phyloP scores from a whole-genome alignment of 2,329 filamentous ascomycete species.

The Pseudonectria buxi region DNA sequence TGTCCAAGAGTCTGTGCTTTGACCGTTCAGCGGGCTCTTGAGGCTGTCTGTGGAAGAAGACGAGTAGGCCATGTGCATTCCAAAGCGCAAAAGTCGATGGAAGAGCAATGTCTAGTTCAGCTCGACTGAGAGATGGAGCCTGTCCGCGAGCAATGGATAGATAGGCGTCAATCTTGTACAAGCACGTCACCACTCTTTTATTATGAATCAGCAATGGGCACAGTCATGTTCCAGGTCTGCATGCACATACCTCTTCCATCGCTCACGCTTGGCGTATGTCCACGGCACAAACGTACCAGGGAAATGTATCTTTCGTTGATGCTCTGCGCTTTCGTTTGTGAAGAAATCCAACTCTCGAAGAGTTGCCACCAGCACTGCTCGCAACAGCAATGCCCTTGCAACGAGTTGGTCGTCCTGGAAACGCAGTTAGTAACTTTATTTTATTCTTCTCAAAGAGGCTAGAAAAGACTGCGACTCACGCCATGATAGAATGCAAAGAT shows the following conservation, averaged over 20 bases:
- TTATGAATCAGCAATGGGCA: conserved; percentile 1
- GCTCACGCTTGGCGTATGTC: conserved; percentile 23
- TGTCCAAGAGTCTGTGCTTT: conserved; percentile 23
- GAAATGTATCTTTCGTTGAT: conserved; percentile 28
- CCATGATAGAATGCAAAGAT: conserved; percentile 33
- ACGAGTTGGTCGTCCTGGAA: conserved; percentile 25
- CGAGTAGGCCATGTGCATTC: conserved; percentile 31
- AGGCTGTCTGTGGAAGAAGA: conserved; percentile 28
- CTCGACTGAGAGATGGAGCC: conserved; percentile 24
- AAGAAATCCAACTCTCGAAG: conserved; percentile 33
- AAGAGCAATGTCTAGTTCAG: conserved; percentile 32
- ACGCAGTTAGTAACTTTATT: neutral
- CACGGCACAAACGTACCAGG: conserved; percentile 33
- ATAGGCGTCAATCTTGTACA: conserved; percentile 35
- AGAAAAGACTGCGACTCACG: conserved; percentile 15
- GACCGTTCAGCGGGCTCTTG: conserved; percentile 27
- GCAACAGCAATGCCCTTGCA: conserved; percentile 26
- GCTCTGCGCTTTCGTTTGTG: conserved; percentile 24
- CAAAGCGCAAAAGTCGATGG: conserved; percentile 28
- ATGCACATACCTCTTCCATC: conserved; percentile 31
- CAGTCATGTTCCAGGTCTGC: no score
- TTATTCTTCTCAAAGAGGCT: neutral
- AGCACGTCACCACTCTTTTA: conserved; percentile 25
- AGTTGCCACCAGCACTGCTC: conserved; percentile 27
- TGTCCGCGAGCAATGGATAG: conserved; percentile 26